Base-by-base conservation (phyloP, 1,284 basidiomycete genomes). In the Pseudozyma sp. region DNA sequence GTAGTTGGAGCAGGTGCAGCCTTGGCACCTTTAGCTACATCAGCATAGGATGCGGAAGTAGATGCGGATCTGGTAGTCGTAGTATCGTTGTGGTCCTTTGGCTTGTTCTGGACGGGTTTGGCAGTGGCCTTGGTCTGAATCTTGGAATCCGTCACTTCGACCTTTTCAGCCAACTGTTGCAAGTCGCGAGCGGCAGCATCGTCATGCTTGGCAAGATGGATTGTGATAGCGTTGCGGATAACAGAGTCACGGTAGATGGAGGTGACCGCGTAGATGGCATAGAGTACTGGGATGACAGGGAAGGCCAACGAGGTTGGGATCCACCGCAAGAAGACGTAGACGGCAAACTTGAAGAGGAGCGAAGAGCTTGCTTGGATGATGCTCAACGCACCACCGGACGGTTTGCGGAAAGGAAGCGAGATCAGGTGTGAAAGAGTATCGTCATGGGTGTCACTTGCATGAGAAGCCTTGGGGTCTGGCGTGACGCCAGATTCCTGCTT, bases 311-410 rank as follows among this genome's bases (percentile, higher is more conserved):
- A 55, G 11, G 69, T 77, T 10, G 80, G 80, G 31, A 84, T 77
- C 78, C 82, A 77, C 10, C 80, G 75, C 53, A 84, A 49, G 57
- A 82, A 84, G 35, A 83, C 39, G 40, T 59, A 81, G 60, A 78
- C 73, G 39, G 61, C n/a, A 2, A 79, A 44, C 34, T 81, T 81
- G 62, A 81, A 78, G 42, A 83, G 60, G 19, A 80, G 40, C 39
- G 77, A 78, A 10, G 64, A 64, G 16, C 72, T 2, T 8, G 65
- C 57, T 56, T 84, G 79, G 2, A 81, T 21, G 21, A 66, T 25
- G 48, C 67, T 60, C n/a, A 68, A 18, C 18, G 78, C 3, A 14
- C 77, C 76, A 11, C 68, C 69, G 31, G 65, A 61, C 6, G 73
- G 73, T 39, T 53, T 53, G 56, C 52, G 59, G 39, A 74, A 74